Base-by-base conservation (phyloP, 2,329 filamentous ascomycete species). In the Escovopsis sp. region DNA sequence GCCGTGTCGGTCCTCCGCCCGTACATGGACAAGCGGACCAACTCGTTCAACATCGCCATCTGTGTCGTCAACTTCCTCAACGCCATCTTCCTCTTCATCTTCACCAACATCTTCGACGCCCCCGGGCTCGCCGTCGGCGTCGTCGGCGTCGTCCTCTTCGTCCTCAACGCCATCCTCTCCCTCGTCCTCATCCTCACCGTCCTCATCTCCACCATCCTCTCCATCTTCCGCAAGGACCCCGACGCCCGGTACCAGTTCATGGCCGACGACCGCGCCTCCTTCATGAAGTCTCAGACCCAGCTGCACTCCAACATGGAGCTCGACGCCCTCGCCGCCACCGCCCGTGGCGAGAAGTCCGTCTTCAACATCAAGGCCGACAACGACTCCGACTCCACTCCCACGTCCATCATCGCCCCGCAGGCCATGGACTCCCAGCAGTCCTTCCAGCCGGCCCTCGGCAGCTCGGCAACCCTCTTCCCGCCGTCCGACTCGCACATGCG, bases 11-110 rank as follows among this genome's bases (percentile, higher is more conserved):
- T 93, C 42, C 65, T 94, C 51, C 80, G 85, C 45, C 88, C 88
- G n/a, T 95, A 85, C 82, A 95, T 95, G 88, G 88, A 95, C 70
- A 94, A 94, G 76, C 88, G 87, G 65, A 94, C 86, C 46, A 95
- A 94, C 63, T 80, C 81, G 37, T 94, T 94, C 72, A 94, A 95
- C 66, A 94, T 95, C 56, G 75, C 85, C 45, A 94, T 95, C 55
- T 82, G 79, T 47, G 80, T 77, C 38, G 72, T 94, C 61, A 94
- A 94, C 69, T 93, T 94, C 61, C 59, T 94, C 55, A 94, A 89
- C 63, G 74, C 82, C 42, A 79, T 94, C 59, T 91, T 93, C 68
- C 67, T 95, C 30, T 69, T 95, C 40, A 75, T 95, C 52, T 94
- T 94, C 66, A 85, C 85, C 18, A 73, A 82, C 48, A 75, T 94